Evolutionary conservation across 768 basidiomycete genomes (phyloP).

Genomic region (Sporobolomyces roseus): DNA sequence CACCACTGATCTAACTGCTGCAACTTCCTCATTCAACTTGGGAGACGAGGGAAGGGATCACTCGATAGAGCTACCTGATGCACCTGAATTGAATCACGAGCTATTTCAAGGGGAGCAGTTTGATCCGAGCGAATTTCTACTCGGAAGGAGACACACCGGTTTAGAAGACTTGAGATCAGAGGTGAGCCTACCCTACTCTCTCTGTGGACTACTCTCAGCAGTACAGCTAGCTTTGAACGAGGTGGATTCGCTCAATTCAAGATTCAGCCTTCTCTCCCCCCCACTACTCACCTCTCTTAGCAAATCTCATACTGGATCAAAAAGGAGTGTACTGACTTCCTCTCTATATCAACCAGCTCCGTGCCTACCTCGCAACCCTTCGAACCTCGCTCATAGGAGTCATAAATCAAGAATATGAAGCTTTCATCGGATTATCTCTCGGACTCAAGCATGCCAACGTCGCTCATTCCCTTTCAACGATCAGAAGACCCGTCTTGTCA

Average conservation of each 20-base stretch:
- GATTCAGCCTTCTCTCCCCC: neutral
- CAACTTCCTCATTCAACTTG: neutral
- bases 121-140: conserved; percentile 78
- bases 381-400: conserved; percentile 92
- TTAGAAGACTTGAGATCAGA: conserved; percentile 82
- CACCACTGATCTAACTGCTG: conserved; percentile 16
- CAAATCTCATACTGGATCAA: too few species aligned
- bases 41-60: neutral
- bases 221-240: neutral
- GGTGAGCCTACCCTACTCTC: conserved; percentile 49
- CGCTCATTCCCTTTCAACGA: conserved; percentile 27
- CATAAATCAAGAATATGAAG: conserved; percentile 97
- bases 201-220: neutral
- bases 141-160: conserved; percentile 72
- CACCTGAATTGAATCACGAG: conserved; percentile 19
- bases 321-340: too few species aligned
- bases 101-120: conserved; percentile 51
- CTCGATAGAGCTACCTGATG: conserved; percentile 34
- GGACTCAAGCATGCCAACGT: conserved; percentile 80
- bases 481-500: conserved; percentile 65
- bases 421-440: conserved; percentile 92
- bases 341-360: conserved; percentile 54
- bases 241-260: neutral
- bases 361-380: conserved; percentile 73
- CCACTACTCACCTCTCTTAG: too few species aligned